phyloP scores from a whole-genome alignment of 1,139 yeast genomes.

The Geotrichum cucujoidarum region DNA sequence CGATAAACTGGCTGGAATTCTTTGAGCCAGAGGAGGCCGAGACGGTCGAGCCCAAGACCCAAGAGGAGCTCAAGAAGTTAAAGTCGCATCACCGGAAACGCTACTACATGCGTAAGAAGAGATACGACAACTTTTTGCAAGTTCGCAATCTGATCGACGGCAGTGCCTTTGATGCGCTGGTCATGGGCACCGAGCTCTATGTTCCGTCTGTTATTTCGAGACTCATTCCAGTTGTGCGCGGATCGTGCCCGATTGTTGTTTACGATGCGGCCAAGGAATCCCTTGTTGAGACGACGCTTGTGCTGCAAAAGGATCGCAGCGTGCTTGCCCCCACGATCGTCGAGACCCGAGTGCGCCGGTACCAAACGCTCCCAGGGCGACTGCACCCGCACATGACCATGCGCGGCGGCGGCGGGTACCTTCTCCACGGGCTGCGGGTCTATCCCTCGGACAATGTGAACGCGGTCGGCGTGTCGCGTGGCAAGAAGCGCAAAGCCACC shows the following conservation, averaged over 20 bases:
- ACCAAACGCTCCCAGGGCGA: conserved; percentile 91
- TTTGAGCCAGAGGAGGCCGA: conserved; percentile 66
- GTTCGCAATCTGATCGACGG: conserved; percentile 53
- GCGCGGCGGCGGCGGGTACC: conserved; percentile 87
- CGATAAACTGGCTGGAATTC: conserved; percentile 74
- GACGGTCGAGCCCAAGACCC: conserved; percentile 38
- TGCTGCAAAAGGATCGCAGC: conserved; percentile 58
- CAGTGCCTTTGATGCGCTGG: conserved; percentile 64
- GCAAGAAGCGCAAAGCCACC: conserved; percentile 29
- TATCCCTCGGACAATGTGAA: conserved; percentile 56
- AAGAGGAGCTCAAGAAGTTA: conserved; percentile 50
- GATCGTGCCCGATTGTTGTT: conserved; percentile 80
- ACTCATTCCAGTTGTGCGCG: conserved; percentile 65
- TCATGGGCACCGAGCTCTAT: conserved; percentile 68
- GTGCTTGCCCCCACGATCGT: conserved; percentile 77
- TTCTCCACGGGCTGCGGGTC: conserved; percentile 78
- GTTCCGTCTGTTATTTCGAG: conserved; percentile 60
- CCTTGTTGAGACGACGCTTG: conserved; percentile 66
- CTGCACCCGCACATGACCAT: conserved; percentile 94
- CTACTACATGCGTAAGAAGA: conserved; percentile 58
- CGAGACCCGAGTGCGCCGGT: conserved; percentile 79
- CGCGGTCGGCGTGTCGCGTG: conserved; percentile 35
- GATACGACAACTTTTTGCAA: conserved; percentile 44
- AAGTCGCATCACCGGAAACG: conserved; percentile 60
- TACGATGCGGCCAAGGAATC: conserved; percentile 79